These are phyloP conservation scores for Arabidopsis lyrata DNA, from an alignment of 441 rosid genomes.

Conservation along the genomic window DNA sequence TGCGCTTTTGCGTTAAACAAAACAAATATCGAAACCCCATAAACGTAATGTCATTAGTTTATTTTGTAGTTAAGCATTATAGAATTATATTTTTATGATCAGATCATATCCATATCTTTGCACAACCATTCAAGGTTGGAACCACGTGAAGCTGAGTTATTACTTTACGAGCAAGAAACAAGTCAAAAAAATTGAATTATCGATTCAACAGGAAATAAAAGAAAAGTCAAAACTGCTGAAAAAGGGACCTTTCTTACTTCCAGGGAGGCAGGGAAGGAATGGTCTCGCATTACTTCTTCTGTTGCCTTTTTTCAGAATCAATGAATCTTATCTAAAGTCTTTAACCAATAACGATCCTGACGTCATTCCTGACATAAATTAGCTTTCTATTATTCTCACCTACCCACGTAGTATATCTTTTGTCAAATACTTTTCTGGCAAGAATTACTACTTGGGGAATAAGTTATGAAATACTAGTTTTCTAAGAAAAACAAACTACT, in stretches of 20 bases:
- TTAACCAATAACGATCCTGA: background rate
- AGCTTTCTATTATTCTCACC: no score
- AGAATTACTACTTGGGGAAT: background rate
- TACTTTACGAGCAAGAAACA: slow-evolving; percentile 35
- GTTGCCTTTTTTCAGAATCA: slow-evolving; percentile 11
- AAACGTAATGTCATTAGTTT: background rate
- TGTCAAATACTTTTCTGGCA: background rate
- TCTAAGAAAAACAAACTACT: background rate
- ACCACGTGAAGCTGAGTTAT: slow-evolving; percentile 30
- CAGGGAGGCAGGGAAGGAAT: slow-evolving; percentile 8
- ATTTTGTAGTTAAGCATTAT: slow-evolving; percentile 6
- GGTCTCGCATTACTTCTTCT: slow-evolving; percentile 18
- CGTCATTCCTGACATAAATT: slow-evolving; percentile 41
- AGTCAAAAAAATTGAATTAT: background rate
- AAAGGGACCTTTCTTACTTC: background rate
- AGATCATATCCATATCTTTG: slow-evolving; percentile 11
- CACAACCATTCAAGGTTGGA: slow-evolving; percentile 10
- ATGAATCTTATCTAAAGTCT: slow-evolving; percentile 26
- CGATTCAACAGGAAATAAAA: background rate
- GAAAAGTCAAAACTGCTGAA: slow-evolving; percentile 13
- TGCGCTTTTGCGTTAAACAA: background rate
- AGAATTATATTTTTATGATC: background rate
- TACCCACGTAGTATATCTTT: slow-evolving; percentile 19
- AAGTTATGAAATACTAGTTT: background rate
- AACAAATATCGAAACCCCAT: no score